These are phyloP conservation scores for Hymenoscyphus fructigenus DNA, from an alignment of 2,329 filamentous ascomycete genomes.

Conservation along the genomic window DNA sequence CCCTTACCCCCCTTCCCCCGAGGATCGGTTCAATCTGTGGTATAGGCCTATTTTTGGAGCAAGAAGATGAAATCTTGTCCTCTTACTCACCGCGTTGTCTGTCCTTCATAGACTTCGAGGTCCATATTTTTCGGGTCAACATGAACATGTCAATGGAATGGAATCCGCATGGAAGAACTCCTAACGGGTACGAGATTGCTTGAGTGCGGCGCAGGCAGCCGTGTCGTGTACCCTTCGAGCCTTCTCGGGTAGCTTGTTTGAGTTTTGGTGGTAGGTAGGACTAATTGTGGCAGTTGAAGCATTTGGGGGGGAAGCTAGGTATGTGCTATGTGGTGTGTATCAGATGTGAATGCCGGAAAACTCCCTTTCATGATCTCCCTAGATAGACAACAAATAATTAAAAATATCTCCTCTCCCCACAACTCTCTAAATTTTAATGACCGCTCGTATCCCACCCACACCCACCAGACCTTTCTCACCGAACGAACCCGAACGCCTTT, in stretches of 20 bases:
- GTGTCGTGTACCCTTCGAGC: background rate
- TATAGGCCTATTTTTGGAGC: constrained; percentile 80
- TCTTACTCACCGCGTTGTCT: constrained; percentile 70
- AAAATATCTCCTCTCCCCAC: background rate
- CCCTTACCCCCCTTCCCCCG: constrained; percentile 57
- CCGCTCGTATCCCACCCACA: background rate
- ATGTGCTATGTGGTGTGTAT: too few species aligned
- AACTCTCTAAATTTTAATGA: background rate
- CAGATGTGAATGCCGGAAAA: too few species aligned
- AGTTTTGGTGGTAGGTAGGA: constrained; percentile 1
- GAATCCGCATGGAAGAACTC: background rate
- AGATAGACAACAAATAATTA: background rate
- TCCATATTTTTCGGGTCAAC: constrained; percentile 68
- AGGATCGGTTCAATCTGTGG: constrained; percentile 53
- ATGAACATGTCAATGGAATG: constrained; percentile 46
- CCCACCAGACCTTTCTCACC: background rate
- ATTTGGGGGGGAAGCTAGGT: background rate
- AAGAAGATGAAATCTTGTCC: constrained; percentile 65
- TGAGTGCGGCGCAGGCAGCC: constrained; percentile 1
- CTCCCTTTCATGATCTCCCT: too few species aligned
- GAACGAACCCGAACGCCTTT: constrained; percentile 3
- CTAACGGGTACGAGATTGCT: background rate
- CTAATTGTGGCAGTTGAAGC: background rate
- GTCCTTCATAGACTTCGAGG: constrained; percentile 60
- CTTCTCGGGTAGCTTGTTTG: background rate